A percentile compares a stretch with the other conserved stretches of the same genome.
These are phyloP conservation scores for Pholiota molesta DNA, from an alignment of 768 basidiomycete genomes.

Conservation along the genomic window DNA sequence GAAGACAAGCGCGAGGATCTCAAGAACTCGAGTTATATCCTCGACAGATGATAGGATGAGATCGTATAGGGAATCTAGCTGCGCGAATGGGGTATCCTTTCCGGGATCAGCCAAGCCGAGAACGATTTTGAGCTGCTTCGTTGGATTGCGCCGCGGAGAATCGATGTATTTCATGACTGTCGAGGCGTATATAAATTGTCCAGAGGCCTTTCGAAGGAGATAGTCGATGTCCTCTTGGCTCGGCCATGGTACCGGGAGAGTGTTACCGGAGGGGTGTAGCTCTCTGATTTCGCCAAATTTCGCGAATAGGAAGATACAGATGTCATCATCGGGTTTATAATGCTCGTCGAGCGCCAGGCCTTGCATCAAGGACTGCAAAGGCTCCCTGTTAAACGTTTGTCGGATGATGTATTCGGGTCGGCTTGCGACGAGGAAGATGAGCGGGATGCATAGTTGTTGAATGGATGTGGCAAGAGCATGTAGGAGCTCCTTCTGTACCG, in stretches of 20 bases:
- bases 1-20: background rate
- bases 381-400: background rate
- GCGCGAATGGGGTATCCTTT: no score
- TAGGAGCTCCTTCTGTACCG: background rate
- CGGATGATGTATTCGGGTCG: background rate
- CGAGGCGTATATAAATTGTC: no score
- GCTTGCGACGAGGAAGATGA: conserved; percentile 6
- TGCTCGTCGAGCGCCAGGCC: no score
- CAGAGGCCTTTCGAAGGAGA: no score
- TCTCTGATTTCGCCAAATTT: background rate
- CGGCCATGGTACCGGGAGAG: conserved; percentile 6
- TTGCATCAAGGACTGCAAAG: background rate
- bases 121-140: no score
- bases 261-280: background rate
- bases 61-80: no score
- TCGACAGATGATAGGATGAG: no score
- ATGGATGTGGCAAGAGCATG: background rate
- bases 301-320: background rate
- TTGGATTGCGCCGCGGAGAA: no score
- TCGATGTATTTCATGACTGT: no score
- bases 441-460: background rate
- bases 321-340: no score
- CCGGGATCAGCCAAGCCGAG: no score
- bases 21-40: no score
- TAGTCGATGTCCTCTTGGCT: background rate